Evolutionary conservation across 768 basidiomycete species (phyloP).

Genomic region (Mycena chlorophos): DNA sequence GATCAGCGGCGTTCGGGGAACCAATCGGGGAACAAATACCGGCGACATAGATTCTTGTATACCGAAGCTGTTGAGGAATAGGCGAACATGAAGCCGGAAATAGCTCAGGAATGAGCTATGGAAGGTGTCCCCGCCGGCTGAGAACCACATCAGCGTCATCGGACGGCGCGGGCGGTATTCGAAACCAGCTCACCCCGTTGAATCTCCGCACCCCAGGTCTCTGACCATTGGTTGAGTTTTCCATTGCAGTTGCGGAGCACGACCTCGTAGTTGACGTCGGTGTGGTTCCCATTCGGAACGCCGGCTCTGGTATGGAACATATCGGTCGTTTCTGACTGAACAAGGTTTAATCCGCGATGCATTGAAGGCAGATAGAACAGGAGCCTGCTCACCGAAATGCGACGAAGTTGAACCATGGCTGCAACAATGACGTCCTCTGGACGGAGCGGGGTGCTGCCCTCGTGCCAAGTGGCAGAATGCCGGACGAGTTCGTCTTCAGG

Average conservation of each 20-base stretch:
- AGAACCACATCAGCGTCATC: constrained; percentile 13
- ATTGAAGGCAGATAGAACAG: neutral
- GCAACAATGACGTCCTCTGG: constrained; percentile 82
- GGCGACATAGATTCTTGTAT: constrained; percentile 63
- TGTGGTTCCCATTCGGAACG: constrained; percentile 41
- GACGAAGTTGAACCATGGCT: constrained; percentile 74
- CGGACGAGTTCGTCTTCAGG: constrained; percentile 81
- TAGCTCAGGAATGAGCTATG: constrained; percentile 74
- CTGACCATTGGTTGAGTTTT: constrained; percentile 71
- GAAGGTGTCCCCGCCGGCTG: constrained; percentile 73
- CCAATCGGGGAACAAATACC: constrained; percentile 30
- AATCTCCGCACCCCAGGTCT: constrained; percentile 75
- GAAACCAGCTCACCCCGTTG: constrained; percentile 50
- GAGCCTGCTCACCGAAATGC: constrained; percentile 63
- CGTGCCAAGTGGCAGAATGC: constrained; percentile 71
- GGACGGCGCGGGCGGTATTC: neutral
- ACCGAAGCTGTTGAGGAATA: constrained; percentile 85
- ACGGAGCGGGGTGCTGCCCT: constrained; percentile 53
- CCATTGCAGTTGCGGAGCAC: constrained; percentile 71
- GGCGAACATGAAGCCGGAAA: constrained; percentile 74
- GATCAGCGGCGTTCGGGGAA: constrained; percentile 7
- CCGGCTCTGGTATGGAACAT: constrained; percentile 59
- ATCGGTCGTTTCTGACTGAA: constrained; percentile 77
- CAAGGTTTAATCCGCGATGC: constrained; percentile 5
- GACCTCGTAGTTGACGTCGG: constrained; percentile 72